Evolutionary conservation across 768 basidiomycete genomes (phyloP).

Genomic region (Cantharellus anzutake): DNA sequence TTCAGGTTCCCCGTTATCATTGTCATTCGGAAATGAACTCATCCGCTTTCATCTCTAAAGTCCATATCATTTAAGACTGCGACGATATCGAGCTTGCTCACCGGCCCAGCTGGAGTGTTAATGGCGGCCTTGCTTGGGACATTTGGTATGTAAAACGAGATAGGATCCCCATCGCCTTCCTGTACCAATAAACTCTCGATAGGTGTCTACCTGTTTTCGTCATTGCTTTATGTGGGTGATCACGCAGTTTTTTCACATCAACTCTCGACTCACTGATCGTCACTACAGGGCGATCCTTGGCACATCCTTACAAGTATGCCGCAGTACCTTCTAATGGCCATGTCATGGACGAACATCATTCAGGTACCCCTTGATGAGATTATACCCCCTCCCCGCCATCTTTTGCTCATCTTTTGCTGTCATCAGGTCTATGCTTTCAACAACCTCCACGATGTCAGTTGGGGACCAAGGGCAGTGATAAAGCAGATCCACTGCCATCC

Average conservation of each 20-base stretch:
- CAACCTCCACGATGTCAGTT: slow-evolving; percentile 37
- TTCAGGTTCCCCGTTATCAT: neutral
- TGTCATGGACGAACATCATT: slow-evolving; percentile 75
- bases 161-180: neutral
- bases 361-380: neutral
- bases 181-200: slow-evolving; percentile 3
- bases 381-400: neutral
- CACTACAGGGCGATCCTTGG: slow-evolving; percentile 79
- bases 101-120: slow-evolving; percentile 57
- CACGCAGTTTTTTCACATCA: slow-evolving; percentile 16
- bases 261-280: slow-evolving; percentile 5
- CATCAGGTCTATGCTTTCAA: slow-evolving; percentile 96
- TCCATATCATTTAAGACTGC: slow-evolving; percentile 10
- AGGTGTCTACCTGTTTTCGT: slow-evolving; percentile 70
- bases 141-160: slow-evolving; percentile 34
- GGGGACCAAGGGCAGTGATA: slow-evolving; percentile 96
- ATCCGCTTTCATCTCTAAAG: neutral
- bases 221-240: slow-evolving; percentile 51
- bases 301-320: slow-evolving; percentile 91
- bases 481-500: slow-evolving; percentile 79
- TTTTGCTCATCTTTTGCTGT: neutral
- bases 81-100: slow-evolving; percentile 44
- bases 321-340: slow-evolving; percentile 79
- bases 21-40: neutral
- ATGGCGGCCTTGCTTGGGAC: slow-evolving; percentile 80